A percentile compares a stretch with the other conserved stretches of the same genome.
phyloP scores from a whole-genome alignment of 2,329 filamentous ascomycete species.

The Trichoderma endophyticum region DNA sequence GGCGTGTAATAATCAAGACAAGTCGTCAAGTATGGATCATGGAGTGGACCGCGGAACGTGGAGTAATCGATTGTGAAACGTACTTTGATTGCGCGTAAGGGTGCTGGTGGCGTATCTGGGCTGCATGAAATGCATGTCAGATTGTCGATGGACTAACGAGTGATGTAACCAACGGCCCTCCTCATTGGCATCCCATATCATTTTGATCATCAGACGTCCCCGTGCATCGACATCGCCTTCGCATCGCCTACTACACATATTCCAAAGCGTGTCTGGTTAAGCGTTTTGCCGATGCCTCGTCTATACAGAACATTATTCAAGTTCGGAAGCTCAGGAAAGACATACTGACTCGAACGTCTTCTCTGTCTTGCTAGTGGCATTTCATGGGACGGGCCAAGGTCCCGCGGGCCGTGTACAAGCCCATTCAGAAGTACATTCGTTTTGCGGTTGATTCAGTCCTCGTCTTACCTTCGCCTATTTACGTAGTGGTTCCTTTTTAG shows the following conservation, averaged over 20 bases:
- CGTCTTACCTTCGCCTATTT: not conserved
- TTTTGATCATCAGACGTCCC: not conserved
- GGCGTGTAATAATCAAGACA: not conserved
- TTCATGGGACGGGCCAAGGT: not conserved
- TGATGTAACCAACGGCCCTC: not conserved
- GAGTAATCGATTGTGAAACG: not conserved
- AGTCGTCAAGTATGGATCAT: not conserved
- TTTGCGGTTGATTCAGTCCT: not conserved
- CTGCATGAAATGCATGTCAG: slow-evolving; percentile 13
- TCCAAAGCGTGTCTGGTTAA: not conserved
- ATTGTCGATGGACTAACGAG: slow-evolving; percentile 13
- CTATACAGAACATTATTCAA: not conserved
- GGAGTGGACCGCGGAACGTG: not conserved
- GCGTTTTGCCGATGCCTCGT: not conserved
- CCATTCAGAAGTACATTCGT: not conserved
- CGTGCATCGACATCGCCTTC: not conserved
- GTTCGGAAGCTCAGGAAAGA: not conserved
- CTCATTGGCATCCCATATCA: not conserved
- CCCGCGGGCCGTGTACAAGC: not conserved
- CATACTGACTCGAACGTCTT: not conserved
- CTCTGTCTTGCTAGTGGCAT: not conserved
- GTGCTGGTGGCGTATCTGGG: slow-evolving; percentile 6
- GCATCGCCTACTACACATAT: not conserved
- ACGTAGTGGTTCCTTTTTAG: not conserved
- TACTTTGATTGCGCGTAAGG: not conserved